phyloP scores from a whole-genome alignment of 257 asterid species.

The Penstemon davidsonii region DNA sequence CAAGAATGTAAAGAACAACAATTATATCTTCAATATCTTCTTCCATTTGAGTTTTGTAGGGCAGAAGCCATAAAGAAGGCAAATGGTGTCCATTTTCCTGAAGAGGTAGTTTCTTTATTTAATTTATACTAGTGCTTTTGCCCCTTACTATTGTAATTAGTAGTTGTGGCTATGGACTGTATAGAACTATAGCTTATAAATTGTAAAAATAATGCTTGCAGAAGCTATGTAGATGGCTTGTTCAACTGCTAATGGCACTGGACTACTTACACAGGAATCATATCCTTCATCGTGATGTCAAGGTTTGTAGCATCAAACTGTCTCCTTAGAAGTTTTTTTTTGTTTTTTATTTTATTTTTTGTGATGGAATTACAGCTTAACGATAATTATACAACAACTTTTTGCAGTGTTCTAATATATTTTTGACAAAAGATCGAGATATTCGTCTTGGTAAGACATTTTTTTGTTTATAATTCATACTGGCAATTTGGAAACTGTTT shows the following conservation, averaged over 20 bases:
- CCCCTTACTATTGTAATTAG: conserved; percentile 1
- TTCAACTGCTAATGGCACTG: conserved; percentile 88
- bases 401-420: conserved; percentile 92
- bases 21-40: conserved; percentile 22
- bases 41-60: conserved; percentile 49
- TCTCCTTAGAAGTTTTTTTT: conserved; percentile 4
- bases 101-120: conserved; percentile 55
- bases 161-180: not conserved
- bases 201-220: conserved; percentile 34
- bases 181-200: conserved; percentile 21
- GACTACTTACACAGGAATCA: conserved; percentile 82
- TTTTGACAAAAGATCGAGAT: conserved; percentile 80
- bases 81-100: conserved; percentile 67
- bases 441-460: conserved; percentile 76
- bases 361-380: not conserved
- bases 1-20: not conserved
- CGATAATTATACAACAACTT: conserved; percentile 17
- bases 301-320: conserved; percentile 47
- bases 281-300: conserved; percentile 95
- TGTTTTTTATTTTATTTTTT: not conserved
- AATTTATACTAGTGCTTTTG: not conserved
- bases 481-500: conserved; percentile 23
- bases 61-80: conserved; percentile 80
- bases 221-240: conserved; percentile 91
- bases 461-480: not conserved